Conservation (phyloP, 208 protist species). For the Leishmania aethiopica region DNA sequence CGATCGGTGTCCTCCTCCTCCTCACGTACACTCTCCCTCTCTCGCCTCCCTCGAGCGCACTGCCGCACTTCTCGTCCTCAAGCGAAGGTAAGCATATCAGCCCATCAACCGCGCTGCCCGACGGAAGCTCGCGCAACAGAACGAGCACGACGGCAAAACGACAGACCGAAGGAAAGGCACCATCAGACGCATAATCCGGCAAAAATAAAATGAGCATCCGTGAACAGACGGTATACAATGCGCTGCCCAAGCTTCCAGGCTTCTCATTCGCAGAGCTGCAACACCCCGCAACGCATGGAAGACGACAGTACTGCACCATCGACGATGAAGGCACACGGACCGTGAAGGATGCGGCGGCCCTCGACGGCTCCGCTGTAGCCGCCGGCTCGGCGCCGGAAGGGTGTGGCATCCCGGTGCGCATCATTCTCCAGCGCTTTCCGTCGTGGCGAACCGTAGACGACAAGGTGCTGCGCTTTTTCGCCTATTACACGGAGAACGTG, state of each 20-base stretch:
- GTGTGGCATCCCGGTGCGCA: constrained; percentile 67
- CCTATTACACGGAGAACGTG: constrained; percentile 95
- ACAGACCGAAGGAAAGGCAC: neutral
- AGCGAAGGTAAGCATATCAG: neutral
- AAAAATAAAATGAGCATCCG: constrained; percentile 29
- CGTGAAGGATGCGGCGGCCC: constrained; percentile 30
- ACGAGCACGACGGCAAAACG: neutral
- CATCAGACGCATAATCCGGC: neutral
- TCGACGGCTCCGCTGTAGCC: neutral
- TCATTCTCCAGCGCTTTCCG: constrained; percentile 76
- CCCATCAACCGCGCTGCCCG: neutral
- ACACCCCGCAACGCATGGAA: constrained; percentile 43
- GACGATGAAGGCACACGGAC: constrained; percentile 54
- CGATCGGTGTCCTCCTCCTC: neutral
- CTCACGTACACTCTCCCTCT: neutral
- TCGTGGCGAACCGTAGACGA: constrained; percentile 92
- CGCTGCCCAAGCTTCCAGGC: constrained; percentile 82
- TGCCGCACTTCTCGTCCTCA: neutral
- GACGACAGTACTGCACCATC: constrained; percentile 57
- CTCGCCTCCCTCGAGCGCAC: neutral
- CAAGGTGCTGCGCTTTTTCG: constrained; percentile 96
- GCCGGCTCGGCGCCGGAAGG: constrained; percentile 23
- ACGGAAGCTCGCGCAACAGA: neutral
- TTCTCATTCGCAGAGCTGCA: constrained; percentile 83
- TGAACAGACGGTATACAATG: constrained; percentile 83